Evolutionary conservation across 176 grass and related monocot genomes (phyloP), one percentile per base, ranked within the genome.

Genomic region (Hordeum marinum): DNA sequence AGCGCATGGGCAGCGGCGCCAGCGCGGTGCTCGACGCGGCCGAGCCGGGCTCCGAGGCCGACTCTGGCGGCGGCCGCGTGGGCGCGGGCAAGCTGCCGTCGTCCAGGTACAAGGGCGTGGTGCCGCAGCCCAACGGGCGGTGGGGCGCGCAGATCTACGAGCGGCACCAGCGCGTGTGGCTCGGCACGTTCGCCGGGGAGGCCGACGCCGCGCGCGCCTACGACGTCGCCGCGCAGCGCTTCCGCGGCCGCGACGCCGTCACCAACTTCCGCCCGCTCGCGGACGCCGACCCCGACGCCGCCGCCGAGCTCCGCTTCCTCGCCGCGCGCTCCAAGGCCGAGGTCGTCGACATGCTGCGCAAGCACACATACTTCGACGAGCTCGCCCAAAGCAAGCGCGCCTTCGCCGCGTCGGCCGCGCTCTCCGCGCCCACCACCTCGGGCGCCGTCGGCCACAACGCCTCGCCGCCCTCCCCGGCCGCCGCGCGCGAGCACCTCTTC

Each of bases 91-190:
- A 87, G 76, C 90, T 96, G 65, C 90, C 91, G 43, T 99, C 93
- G 69, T 94, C 90, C 4, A 77, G 62, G 68, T 96, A 78, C 89
- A 99, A 99, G 81, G 97, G 97, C 64, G 97, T 99, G 9, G 97
- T 99, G 45, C 88, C 97, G 3, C 97, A 99, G 92, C 97, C 97
- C n/a, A 99, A 99, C 88, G 97, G 97, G 42, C 84, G 97, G 26
- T 99, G 97, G 97, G 97, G 97, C 21, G 86, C 97, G 40, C 97
- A 99, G 92, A 99, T 99, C 90, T 99, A 99, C 81, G 94, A 99
- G 90, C 85, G 90, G 10, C 97, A 98, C 93, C 93, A 91, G 80
- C 90, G 97, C 60, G 97, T 99, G 36, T 99, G 97, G 97, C 94
- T 99, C 18, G 97, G 97, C 61, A 99, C 97, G 2, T 99, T 94